A percentile compares a stretch with the other conserved stretches of the same genome.
Conservation (phyloP, 78 protist genomes). For the Monocercomonoides exilis region DNA sequence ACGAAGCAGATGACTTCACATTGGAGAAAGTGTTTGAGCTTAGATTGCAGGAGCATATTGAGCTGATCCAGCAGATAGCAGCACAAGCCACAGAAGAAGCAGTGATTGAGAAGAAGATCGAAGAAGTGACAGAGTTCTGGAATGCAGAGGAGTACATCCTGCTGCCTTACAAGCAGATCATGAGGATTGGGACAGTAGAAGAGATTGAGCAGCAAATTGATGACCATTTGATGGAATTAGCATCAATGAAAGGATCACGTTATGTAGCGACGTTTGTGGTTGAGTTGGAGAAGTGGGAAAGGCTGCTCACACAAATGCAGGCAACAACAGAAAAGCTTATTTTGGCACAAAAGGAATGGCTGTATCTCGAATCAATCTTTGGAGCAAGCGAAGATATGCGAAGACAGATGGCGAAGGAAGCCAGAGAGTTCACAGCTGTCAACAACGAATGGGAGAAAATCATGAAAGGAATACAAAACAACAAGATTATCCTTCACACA, state of each 20-base stretch:
- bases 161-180: background rate
- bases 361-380: constrained; percentile 74
- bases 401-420: constrained; percentile 61
- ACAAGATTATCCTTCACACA: background rate
- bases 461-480: background rate
- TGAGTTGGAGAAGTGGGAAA: constrained; percentile 67
- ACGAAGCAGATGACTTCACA: constrained; percentile 40
- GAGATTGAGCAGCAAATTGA: constrained; percentile 46
- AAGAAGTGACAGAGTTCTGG: constrained; percentile 36
- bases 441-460: constrained; percentile 35
- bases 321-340: constrained; percentile 58
- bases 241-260: constrained; percentile 58
- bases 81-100: constrained; percentile 55
- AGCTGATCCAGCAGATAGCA: constrained; percentile 33
- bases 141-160: background rate
- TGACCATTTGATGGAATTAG: constrained; percentile 41
- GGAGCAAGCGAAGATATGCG: constrained; percentile 65
- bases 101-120: constrained; percentile 36
- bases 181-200: constrained; percentile 16
- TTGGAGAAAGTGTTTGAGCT: constrained; percentile 45
- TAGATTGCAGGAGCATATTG: constrained; percentile 47
- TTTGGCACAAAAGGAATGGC: constrained; percentile 55
- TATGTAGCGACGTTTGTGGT: constrained; percentile 41
- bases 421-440: constrained; percentile 40
- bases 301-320: constrained; percentile 36